Conservation (phyloP, 192 early-diverging fungal genomes). For the Paraglomus occultum region DNA sequence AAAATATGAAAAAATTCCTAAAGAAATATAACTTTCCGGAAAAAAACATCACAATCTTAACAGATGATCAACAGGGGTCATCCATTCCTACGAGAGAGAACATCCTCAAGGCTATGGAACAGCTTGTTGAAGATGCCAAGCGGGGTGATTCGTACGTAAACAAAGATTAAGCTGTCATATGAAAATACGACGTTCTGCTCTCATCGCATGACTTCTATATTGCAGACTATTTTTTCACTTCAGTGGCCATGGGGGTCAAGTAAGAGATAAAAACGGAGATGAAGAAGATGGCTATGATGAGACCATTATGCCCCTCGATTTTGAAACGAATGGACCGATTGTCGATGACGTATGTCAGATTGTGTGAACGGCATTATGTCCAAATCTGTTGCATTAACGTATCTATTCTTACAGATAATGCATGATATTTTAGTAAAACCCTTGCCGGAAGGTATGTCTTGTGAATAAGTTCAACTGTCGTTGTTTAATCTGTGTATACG, state of each 20-base stretch:
- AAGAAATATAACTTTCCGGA: constrained; percentile 26
- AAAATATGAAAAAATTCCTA: constrained; percentile 38
- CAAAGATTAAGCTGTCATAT: not conserved
- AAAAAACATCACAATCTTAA: constrained; percentile 41
- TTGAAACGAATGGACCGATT: constrained; percentile 34
- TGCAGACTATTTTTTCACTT: constrained; percentile 39
- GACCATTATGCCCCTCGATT: constrained; percentile 42
- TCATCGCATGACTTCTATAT: not conserved
- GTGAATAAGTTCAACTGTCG: too few species aligned
- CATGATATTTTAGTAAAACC: constrained; percentile 38
- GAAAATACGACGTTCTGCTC: not conserved
- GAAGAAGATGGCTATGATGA: constrained; percentile 40
- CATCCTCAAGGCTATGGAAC: constrained; percentile 47
- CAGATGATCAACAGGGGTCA: constrained; percentile 44
- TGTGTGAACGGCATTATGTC: not conserved
- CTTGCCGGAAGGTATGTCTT: constrained; percentile 35
- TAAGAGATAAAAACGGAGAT: constrained; percentile 39
- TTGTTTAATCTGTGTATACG: too few species aligned
- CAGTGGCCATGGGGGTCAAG: constrained; percentile 40
- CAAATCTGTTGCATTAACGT: not conserved
- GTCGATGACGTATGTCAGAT: constrained; percentile 39
- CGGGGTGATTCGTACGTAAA: constrained; percentile 49
- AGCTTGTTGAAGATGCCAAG: constrained; percentile 50
- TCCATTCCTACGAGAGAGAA: constrained; percentile 47
- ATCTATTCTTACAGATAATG: constrained; percentile 30